Percentiles rank a stretch among this genome's conserved stretches.
Evolutionary conservation across 1,139 yeast genomes (phyloP).

Genomic region (Tardiomyces depauwii): DNA sequence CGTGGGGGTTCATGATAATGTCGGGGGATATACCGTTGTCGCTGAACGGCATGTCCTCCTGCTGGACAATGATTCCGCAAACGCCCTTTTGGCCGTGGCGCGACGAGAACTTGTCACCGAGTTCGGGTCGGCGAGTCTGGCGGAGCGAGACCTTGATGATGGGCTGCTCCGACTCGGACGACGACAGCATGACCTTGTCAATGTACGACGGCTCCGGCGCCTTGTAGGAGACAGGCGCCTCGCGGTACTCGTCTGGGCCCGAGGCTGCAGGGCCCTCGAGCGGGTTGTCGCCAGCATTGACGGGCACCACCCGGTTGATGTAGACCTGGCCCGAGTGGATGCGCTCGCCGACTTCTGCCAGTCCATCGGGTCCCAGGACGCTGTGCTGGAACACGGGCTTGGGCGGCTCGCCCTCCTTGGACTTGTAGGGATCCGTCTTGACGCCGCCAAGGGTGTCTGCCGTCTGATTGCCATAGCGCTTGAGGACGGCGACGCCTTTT

Average conservation of each 20-base stretch:
- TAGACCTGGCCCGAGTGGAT: constrained; percentile 90
- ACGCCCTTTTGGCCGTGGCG: constrained; percentile 99
- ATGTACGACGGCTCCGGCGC: constrained; percentile 94
- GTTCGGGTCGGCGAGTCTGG: constrained; percentile 95
- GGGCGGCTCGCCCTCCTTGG: constrained; percentile 20
- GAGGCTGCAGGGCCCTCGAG: constrained; percentile 17
- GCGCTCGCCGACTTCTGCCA: constrained; percentile 91
- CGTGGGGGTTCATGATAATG: constrained; percentile 97
- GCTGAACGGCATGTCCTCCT: constrained; percentile 91
- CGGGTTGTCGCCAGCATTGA: constrained; percentile 45
- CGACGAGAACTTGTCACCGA: constrained; percentile 95
- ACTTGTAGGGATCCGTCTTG: constrained; percentile 47
- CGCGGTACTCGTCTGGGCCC: constrained; percentile 51
- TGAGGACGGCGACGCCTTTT: constrained; percentile 79
- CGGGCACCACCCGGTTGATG: constrained; percentile 86
- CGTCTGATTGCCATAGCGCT: constrained; percentile 88
- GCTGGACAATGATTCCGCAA: constrained; percentile 94
- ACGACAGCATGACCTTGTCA: constrained; percentile 96
- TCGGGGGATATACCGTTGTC: constrained; percentile 88
- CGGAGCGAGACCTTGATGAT: constrained; percentile 81
- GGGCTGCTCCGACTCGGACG: constrained; percentile 91
- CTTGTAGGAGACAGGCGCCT: constrained; percentile 82
- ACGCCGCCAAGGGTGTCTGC: constrained; percentile 86
- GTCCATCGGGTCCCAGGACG: constrained; percentile 86
- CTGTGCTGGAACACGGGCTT: constrained; percentile 79